Conservation (phyloP, 2,329 filamentous ascomycete species). For the Knufia fluminis region DNA sequence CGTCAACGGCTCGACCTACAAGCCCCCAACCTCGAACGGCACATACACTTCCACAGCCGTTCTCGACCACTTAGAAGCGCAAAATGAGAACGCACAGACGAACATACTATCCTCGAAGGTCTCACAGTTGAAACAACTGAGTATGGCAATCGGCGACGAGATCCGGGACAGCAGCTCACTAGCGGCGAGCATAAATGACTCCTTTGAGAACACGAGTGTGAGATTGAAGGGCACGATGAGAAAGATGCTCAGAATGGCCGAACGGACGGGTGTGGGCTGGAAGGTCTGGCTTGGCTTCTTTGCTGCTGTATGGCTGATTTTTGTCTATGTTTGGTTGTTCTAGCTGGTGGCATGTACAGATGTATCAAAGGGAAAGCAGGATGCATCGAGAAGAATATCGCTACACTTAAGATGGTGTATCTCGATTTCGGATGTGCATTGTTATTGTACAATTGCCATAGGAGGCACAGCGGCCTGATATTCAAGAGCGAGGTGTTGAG, state of each 20-base stretch:
- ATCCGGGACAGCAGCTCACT: constrained; percentile 83
- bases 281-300: constrained; percentile 90
- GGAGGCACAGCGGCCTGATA: not conserved
- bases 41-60: constrained; percentile 90
- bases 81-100: constrained; percentile 72
- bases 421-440: not conserved
- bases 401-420: no score
- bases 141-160: constrained; percentile 85
- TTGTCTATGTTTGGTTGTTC: constrained; percentile 88
- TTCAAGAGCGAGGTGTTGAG: not conserved
- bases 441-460: not conserved
- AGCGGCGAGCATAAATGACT: constrained; percentile 91
- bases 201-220: constrained; percentile 75
- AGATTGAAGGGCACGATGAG: constrained; percentile 89
- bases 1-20: constrained; percentile 11
- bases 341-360: constrained; percentile 28
- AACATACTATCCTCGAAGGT: constrained; percentile 22
- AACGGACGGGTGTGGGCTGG: constrained; percentile 93
- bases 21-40: constrained; percentile 14
- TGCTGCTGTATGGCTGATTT: constrained; percentile 67
- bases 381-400: not conserved
- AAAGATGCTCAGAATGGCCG: constrained; percentile 90
- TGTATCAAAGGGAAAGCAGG: no score
- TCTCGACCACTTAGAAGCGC: constrained; percentile 85
- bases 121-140: constrained; percentile 53